Base-by-base conservation (phyloP, 805 yeast species). In the Candida morakotiae region DNA sequence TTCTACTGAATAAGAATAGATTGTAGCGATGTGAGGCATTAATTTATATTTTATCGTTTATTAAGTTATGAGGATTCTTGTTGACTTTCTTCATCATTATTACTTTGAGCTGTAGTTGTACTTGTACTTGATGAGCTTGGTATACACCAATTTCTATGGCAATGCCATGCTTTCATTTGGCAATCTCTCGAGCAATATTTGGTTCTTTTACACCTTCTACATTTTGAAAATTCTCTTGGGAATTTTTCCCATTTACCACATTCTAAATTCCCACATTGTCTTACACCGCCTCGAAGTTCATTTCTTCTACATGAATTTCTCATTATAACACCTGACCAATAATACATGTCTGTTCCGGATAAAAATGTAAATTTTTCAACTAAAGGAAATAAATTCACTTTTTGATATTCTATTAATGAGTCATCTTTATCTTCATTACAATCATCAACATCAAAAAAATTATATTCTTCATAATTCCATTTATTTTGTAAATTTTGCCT, bases 271-370 rank as follows among this genome's bases (percentile, higher is more conserved):
- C 97, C 96, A 60, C 98, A 91, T 62, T 93, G 98, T 37, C 98
- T 73, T 21, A 91, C 83, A 1, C 97, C 96, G 13, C 91, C 91
- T 40, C 83, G 74, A 29, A 73, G 58, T 53, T 89, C 97, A 56
- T 91, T 93, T 52, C 89, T 81, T 40, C 97, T 75, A 56, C 96
- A 91, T 1, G 96, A 88, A 58, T 93, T 93, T 38, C 98, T 72
- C 89, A 93, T 93, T 27, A 89, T 87, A n/a, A 91, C 95, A 3
- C 96, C 93, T 2, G 97, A 87, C 98, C 98, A 91, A 60, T 89
- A 88, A 48, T 84, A 82, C 69, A 88, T 79, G 48, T 89, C 96
- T 29, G 81, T 76, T 3, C 87, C 78, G 47, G 83, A 77, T 32
- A 70, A 63, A 37, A 74, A 69, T 0, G 98, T 91, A 56, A 87